These are phyloP conservation scores for Nicotiana rustica DNA, from an alignment of 305 asterid genomes.

Conservation along the genomic window DNA sequence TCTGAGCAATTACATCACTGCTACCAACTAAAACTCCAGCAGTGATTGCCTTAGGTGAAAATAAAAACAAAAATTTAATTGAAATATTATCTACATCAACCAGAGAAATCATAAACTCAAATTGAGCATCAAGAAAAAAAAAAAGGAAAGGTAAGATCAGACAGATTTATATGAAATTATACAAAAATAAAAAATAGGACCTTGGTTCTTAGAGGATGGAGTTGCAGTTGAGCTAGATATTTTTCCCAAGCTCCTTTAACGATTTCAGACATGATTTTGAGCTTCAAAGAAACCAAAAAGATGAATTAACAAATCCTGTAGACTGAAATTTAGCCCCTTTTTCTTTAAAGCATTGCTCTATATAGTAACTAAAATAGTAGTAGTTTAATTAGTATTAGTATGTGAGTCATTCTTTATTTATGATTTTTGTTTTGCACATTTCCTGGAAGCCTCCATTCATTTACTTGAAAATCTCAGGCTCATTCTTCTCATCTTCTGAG, in stretches of 20 bases:
- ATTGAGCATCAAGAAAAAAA: neutral
- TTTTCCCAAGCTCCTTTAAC: conserved; percentile 43
- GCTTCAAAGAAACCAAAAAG: neutral
- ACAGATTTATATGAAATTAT: neutral
- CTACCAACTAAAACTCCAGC: conserved; percentile 48
- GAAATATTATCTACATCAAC: neutral
- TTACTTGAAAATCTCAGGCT: neutral
- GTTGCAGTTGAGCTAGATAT: conserved; percentile 40
- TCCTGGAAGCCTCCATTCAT: neutral
- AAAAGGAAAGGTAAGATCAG: neutral
- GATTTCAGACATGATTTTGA: conserved; percentile 42
- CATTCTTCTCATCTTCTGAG: neutral
- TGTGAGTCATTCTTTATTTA: neutral
- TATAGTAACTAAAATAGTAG: neutral
- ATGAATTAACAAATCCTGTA: neutral
- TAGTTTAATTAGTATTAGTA: neutral
- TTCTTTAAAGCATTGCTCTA: no score
- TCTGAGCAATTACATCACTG: conserved; percentile 50
- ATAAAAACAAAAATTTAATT: neutral
- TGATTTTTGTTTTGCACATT: neutral
- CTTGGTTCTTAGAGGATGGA: conserved; percentile 49
- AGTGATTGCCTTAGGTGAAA: conserved; percentile 41
- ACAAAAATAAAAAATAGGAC: neutral
- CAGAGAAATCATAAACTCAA: neutral
- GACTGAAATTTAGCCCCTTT: neutral